These are phyloP conservation scores for Dendrobium chrysotoxum DNA, from an alignment of 106 monocot species.

Conservation along the genomic window DNA sequence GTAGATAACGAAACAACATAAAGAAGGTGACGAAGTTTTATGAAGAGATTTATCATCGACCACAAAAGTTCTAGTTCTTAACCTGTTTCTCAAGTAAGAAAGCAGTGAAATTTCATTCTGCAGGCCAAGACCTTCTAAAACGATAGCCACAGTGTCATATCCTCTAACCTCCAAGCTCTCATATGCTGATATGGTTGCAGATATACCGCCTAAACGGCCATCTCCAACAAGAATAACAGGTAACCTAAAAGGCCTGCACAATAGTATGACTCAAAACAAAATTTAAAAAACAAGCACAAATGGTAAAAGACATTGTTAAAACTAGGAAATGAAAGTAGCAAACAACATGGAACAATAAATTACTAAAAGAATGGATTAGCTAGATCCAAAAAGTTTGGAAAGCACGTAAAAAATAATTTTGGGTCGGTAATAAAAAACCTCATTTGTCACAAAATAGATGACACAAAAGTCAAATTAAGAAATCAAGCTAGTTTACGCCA, in stretches of 20 bases:
- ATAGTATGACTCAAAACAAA: not conserved
- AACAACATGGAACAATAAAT: constrained; percentile 2
- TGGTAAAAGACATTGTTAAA: not conserved
- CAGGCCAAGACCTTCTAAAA: constrained; percentile 70
- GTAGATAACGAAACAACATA: not conserved
- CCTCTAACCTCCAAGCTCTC: constrained; percentile 84
- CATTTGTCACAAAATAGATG: too few relatives aligned
- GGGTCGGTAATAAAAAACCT: too few relatives aligned
- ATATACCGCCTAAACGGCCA: constrained; percentile 91
- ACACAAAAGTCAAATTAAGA: too few relatives aligned
- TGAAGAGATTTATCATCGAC: not conserved
- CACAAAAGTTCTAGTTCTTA: constrained; percentile 1
- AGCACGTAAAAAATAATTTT: not conserved
- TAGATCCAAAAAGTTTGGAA: not conserved
- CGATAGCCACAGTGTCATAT: constrained; percentile 79
- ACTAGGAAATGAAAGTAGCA: not conserved
- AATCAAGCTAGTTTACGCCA: too few relatives aligned
- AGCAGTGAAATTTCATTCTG: constrained; percentile 62
- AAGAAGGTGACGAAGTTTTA: not conserved
- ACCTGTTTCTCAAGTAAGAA: constrained; percentile 81
- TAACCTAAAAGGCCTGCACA: constrained; percentile 74
- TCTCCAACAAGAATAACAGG: constrained; percentile 93
- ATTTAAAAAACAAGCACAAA: not conserved
- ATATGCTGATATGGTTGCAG: constrained; percentile 88
- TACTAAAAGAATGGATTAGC: not conserved